A percentile compares a stretch with the other conserved stretches of the same genome.
phyloP scores from a whole-genome alignment of 2,329 filamentous ascomycete genomes.

The Xylaria sp. region DNA sequence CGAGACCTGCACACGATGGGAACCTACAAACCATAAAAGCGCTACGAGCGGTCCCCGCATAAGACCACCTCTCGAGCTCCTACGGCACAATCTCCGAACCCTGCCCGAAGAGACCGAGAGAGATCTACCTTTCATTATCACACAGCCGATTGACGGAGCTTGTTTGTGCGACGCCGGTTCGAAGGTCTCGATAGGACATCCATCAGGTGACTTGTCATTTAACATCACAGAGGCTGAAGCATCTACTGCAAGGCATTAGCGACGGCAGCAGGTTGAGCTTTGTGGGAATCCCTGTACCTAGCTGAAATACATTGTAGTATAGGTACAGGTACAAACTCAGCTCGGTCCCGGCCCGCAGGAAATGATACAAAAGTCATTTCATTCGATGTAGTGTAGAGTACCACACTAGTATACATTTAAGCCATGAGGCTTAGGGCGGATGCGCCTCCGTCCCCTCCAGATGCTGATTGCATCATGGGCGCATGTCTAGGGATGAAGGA shows the following conservation, averaged over 20 bases:
- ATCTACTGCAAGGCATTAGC: background rate
- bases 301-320: background rate
- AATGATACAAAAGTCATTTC: background rate
- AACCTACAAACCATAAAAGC: background rate
- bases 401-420: no score
- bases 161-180: background rate
- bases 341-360: background rate
- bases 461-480: background rate
- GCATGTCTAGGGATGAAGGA: background rate
- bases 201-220: background rate
- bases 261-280: background rate
- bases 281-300: background rate
- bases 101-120: background rate
- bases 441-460: background rate
- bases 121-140: background rate
- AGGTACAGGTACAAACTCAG: no score
- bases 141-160: background rate
- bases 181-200: background rate
- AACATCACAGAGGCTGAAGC: background rate
- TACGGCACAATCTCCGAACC: background rate
- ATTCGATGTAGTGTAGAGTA: background rate
- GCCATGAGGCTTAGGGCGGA: background rate
- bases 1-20: no score
- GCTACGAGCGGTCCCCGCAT: background rate
- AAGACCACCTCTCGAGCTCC: background rate